phyloP scores from a whole-genome alignment of 2,329 filamentous ascomycete genomes.

The Aspergillus sp. region DNA sequence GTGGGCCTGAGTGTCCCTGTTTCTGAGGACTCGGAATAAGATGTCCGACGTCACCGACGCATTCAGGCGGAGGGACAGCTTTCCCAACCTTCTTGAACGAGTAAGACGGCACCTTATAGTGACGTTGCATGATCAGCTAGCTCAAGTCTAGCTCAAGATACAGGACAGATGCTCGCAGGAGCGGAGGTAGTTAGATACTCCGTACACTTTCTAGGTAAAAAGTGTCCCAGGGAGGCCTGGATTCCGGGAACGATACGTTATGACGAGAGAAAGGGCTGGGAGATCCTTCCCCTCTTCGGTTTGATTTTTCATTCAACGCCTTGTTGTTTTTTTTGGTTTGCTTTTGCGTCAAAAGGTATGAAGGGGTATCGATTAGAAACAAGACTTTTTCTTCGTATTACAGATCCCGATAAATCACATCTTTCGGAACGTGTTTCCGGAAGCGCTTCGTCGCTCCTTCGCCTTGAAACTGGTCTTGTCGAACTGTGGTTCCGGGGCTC shows the following conservation, averaged over 20 bases:
- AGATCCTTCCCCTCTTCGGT: not conserved
- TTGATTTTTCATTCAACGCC: not conserved
- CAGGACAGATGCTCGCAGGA: too few species aligned
- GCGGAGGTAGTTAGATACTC: too few species aligned
- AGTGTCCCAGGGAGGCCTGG: too few species aligned
- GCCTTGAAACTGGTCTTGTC: constrained; percentile 23
- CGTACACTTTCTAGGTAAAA: too few species aligned
- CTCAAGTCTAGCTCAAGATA: too few species aligned
- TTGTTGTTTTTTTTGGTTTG: not conserved
- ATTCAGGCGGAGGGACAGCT: too few species aligned
- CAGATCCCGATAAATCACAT: constrained; percentile 34
- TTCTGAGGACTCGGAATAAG: not conserved
- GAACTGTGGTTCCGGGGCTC: constrained; percentile 18
- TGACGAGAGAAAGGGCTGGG: not conserved
- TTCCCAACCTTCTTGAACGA: too few species aligned
- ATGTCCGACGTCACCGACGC: not conserved
- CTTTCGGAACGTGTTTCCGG: constrained; percentile 48
- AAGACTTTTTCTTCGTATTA: not conserved
- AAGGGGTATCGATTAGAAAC: not conserved
- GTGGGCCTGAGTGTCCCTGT: not conserved
- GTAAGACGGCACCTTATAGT: too few species aligned
- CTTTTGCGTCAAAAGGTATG: not conserved
- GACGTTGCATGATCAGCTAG: too few species aligned
- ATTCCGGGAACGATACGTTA: not conserved
- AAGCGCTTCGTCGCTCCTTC: constrained; percentile 50